These are phyloP conservation scores for Polysphondylium violaceum DNA, from an alignment of 78 protist species.

Conservation along the genomic window DNA sequence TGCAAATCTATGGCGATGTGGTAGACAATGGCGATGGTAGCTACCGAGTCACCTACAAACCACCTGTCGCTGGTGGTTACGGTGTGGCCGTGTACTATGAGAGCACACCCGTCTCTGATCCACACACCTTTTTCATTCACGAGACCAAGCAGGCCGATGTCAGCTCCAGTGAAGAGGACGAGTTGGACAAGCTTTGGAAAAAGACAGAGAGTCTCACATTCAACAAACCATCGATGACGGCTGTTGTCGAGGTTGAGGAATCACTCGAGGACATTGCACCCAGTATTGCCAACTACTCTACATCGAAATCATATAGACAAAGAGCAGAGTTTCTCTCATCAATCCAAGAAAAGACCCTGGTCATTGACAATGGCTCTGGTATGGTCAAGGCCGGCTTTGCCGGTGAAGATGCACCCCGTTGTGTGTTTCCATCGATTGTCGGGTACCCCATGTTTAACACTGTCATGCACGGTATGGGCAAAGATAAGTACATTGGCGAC, in stretches of 20 bases:
- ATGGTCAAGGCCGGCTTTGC: slow-evolving; percentile 98
- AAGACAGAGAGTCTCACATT: slow-evolving; percentile 45
- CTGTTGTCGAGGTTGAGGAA: too few relatives aligned
- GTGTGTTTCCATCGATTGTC: slow-evolving; percentile 84
- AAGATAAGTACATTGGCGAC: slow-evolving; percentile 94
- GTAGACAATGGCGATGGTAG: slow-evolving; percentile 80
- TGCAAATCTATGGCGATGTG: slow-evolving; percentile 74
- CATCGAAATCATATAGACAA: background rate
- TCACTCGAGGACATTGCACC: background rate
- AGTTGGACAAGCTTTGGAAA: slow-evolving; percentile 68
- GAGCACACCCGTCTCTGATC: background rate
- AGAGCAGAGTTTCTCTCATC: slow-evolving; percentile 47
- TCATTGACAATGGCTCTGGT: slow-evolving; percentile 97
- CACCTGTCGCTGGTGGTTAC: slow-evolving; percentile 76
- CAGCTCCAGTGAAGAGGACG: slow-evolving; percentile 33
- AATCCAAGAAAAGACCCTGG: slow-evolving; percentile 70
- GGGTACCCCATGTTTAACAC: slow-evolving; percentile 86
- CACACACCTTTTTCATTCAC: slow-evolving; percentile 49
- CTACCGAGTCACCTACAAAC: slow-evolving; percentile 64
- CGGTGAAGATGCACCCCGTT: slow-evolving; percentile 94
- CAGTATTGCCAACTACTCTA: background rate
- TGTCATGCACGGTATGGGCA: slow-evolving; percentile 83
- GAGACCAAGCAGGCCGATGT: background rate
- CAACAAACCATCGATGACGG: background rate
- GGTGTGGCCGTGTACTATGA: slow-evolving; percentile 60